These are phyloP conservation scores for Ophiostoma perfectum DNA, from an alignment of 2,329 filamentous ascomycete genomes.

Conservation along the genomic window DNA sequence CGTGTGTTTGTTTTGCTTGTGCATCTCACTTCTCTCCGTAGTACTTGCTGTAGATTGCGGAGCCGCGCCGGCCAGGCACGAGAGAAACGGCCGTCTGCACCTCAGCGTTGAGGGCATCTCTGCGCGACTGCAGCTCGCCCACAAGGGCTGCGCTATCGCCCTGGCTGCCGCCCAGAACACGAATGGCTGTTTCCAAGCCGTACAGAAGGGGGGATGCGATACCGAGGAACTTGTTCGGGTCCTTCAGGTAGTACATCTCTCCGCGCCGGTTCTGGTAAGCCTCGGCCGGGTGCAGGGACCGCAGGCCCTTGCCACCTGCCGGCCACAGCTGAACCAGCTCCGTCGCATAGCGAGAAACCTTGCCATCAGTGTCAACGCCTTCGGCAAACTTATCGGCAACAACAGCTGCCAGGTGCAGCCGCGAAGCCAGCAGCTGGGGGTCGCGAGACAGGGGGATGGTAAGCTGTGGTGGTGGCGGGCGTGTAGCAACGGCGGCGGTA, in stretches of 20 bases:
- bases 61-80: constrained; percentile 26
- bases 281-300: constrained; percentile 35
- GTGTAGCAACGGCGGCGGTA: constrained; percentile 16
- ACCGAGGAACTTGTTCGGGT: constrained; percentile 35
- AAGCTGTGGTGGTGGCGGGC: constrained; percentile 21
- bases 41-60: constrained; percentile 33
- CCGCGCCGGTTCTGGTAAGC: constrained; percentile 30
- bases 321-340: constrained; percentile 42
- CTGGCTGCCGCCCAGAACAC: constrained; percentile 34
- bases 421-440: constrained; percentile 40
- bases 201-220: constrained; percentile 37
- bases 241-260: constrained; percentile 34
- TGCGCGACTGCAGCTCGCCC: constrained; percentile 38
- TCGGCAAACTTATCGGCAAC: constrained; percentile 33
- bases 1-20: not conserved
- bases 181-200: constrained; percentile 43
- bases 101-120: constrained; percentile 32
- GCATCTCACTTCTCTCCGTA: constrained; percentile 27
- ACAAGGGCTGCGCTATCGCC: constrained; percentile 30
- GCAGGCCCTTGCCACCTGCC: constrained; percentile 34
- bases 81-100: constrained; percentile 27
- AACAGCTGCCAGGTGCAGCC: constrained; percentile 42
- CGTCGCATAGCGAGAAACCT: constrained; percentile 31
- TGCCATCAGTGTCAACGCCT: constrained; percentile 32
- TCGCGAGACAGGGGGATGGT: constrained; percentile 37